phyloP scores from a whole-genome alignment of 192 early-diverging fungal genomes.

The Gonapodya sp. region DNA sequence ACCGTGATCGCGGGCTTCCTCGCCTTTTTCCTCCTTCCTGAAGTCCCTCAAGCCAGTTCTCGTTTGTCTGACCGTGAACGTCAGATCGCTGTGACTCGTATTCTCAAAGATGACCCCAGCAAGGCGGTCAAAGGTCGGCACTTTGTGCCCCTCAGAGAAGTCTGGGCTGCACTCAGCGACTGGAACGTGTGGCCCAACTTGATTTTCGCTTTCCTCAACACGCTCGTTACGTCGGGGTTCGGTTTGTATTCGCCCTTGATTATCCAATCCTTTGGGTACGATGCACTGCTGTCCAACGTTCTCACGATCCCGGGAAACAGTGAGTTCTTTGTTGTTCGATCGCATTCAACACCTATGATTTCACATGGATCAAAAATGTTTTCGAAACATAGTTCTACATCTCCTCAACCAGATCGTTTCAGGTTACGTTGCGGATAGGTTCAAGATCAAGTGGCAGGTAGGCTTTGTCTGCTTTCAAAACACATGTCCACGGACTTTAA shows the following conservation, averaged over 20 bases:
- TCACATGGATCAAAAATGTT: no score
- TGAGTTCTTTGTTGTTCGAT: neutral
- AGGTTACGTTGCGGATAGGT: conserved; percentile 19
- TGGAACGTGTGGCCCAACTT: conserved; percentile 28
- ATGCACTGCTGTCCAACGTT: conserved; percentile 18
- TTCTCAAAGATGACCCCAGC: conserved; percentile 46
- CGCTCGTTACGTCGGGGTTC: conserved; percentile 16
- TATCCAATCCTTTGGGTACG: conserved; percentile 14
- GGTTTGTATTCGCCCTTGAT: conserved; percentile 10
- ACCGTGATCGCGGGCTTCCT: neutral
- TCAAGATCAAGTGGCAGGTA: conserved; percentile 23
- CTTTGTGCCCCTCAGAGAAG: conserved; percentile 22
- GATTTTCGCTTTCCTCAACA: conserved; percentile 29
- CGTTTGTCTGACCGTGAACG: conserved; percentile 45
- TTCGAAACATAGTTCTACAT: conserved; percentile 23
- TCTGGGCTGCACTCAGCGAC: conserved; percentile 26
- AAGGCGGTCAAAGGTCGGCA: conserved; percentile 32
- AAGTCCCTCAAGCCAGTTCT: neutral
- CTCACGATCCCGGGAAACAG: conserved; percentile 13
- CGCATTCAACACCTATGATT: neutral
- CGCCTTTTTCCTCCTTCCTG: neutral
- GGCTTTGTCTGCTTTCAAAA: conserved; percentile 15
- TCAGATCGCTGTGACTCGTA: conserved; percentile 43
- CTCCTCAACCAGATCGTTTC: conserved; percentile 23
- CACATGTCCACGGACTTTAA: conserved; percentile 16